Evolutionary conservation across 345 rosid genomes (phyloP).

Genomic region (Gossypium longicalyx): DNA sequence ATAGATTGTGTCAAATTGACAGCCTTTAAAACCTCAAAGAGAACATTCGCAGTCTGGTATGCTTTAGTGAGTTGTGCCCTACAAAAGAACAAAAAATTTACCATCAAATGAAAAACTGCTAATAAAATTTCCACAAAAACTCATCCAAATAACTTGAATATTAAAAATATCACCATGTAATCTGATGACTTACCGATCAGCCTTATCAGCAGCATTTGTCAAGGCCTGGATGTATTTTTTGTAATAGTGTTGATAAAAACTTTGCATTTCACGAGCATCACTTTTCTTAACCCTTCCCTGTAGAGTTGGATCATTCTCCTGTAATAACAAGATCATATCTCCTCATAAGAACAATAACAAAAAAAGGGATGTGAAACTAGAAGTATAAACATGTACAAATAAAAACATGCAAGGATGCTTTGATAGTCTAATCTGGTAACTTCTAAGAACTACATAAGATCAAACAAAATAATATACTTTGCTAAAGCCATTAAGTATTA

Average conservation of each 20-base stretch:
- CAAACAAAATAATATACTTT: background rate
- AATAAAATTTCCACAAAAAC: conserved; percentile 1
- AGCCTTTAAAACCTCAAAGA: conserved; percentile 96
- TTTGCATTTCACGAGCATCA: conserved; percentile 90
- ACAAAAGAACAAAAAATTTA: conserved; percentile 19
- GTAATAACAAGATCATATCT: conserved; percentile 1
- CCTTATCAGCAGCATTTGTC: conserved; percentile 86
- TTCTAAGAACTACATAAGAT: background rate
- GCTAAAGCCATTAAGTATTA: background rate
- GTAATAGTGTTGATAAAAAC: conserved; percentile 80
- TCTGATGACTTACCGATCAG: conserved; percentile 59
- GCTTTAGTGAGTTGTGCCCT: conserved; percentile 99
- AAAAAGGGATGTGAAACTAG: background rate
- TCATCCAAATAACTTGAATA: background rate
- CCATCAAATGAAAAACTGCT: background rate
- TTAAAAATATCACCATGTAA: background rate
- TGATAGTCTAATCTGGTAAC: background rate
- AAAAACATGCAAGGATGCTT: background rate
- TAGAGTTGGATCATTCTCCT: conserved; percentile 83
- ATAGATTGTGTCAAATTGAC: conserved; percentile 91
- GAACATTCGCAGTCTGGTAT: conserved; percentile 98
- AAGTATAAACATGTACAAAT: background rate
- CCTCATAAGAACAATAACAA: background rate
- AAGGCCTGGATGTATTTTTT: conserved; percentile 80
- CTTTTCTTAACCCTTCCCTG: conserved; percentile 69